Evolutionary conservation across 192 early-diverging fungal genomes (phyloP).

Genomic region (Coemansia sp.): DNA sequence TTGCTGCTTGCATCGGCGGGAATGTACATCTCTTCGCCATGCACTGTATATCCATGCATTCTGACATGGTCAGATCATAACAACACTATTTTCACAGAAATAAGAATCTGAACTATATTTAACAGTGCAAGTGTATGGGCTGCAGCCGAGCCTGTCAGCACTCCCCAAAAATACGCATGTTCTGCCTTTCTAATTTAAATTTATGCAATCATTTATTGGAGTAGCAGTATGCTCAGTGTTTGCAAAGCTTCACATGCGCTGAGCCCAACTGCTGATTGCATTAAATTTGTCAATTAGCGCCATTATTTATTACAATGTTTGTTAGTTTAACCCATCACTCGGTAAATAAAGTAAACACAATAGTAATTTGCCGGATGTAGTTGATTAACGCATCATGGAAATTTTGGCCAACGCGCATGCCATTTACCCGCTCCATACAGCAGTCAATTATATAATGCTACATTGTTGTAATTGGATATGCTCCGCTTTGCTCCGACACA

Average conservation of each 20-base stretch:
- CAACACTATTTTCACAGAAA: neutral
- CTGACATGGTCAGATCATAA: slow-evolving; percentile 4
- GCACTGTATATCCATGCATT: neutral
- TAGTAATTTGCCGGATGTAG: neutral
- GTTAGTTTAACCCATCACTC: neutral
- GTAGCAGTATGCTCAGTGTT: too few species aligned
- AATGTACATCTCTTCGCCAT: neutral
- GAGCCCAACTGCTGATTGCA: neutral
- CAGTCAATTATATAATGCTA: neutral
- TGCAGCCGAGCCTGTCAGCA: neutral
- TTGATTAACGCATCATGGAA: slow-evolving; percentile 1
- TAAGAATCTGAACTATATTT: neutral
- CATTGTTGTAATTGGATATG: neutral
- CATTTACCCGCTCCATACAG: neutral
- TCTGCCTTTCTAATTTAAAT: neutral
- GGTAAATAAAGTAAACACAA: neutral
- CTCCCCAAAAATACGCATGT: neutral
- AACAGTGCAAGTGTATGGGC: neutral
- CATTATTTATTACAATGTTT: too few species aligned
- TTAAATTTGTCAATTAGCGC: neutral
- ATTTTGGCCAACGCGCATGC: neutral
- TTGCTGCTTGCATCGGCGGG: neutral
- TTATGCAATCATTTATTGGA: neutral
- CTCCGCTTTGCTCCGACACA: neutral
- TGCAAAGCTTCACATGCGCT: too few species aligned